Evolutionary conservation across 2,329 filamentous ascomycete species (phyloP).

Genomic region (Colletotrichum noveboracense): DNA sequence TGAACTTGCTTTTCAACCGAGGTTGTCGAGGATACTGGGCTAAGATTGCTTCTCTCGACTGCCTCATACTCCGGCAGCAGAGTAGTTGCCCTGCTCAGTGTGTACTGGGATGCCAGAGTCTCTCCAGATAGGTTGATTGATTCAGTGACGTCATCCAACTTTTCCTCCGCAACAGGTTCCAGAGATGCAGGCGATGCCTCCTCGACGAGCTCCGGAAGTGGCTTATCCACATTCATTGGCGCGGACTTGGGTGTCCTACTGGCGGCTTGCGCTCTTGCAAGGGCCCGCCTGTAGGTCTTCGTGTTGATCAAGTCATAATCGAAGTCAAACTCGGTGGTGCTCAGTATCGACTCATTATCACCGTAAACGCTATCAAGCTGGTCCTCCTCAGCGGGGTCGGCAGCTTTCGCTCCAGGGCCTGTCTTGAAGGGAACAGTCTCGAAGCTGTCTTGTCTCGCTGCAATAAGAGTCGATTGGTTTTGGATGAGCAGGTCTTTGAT

Average conservation of each 20-base stretch:
- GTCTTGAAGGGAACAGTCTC: background rate
- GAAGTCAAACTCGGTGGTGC: constrained; percentile 18
- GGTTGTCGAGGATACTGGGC: background rate
- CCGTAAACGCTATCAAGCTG: background rate
- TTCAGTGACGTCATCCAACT: background rate
- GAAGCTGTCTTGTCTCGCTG: background rate
- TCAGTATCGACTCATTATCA: constrained; percentile 14
- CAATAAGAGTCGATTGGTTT: constrained; percentile 1
- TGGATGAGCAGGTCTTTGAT: background rate
- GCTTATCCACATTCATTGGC: background rate
- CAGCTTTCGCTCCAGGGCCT: background rate
- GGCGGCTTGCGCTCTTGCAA: background rate
- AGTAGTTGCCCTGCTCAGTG: background rate
- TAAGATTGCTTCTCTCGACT: background rate
- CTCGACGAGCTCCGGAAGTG: background rate
- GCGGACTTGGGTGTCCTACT: background rate
- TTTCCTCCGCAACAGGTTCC: background rate
- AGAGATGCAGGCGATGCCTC: background rate
- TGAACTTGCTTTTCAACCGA: background rate
- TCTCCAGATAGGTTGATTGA: background rate
- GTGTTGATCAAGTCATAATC: constrained; percentile 18
- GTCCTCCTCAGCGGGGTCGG: background rate
- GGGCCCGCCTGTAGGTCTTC: background rate
- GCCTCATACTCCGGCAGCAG: background rate
- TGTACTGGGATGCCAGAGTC: background rate